Base-by-base conservation (phyloP, 176 grass and related monocot genomes). In the Aegilops longissima region DNA sequence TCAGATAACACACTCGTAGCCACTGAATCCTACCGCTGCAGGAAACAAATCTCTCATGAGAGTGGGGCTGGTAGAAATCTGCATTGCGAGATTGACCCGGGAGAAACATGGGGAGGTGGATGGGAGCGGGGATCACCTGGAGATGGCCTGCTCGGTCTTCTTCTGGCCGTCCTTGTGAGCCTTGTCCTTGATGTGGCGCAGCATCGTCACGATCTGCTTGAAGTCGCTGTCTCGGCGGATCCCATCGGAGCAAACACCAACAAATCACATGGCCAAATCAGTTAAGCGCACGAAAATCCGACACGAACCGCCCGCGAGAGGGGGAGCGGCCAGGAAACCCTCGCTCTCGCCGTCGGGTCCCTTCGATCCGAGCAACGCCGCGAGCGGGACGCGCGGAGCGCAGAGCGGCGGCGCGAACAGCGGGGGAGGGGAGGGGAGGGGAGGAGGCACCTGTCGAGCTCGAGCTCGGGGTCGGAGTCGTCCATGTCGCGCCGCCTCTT, bases 101-200 rank as follows among this genome's bases (percentile, higher is more conserved):
- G 4, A 40, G 9, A 2, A 24, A 38, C 25, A 17, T 11, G n/a
- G 10, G 3, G 29, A 24, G 88, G 31, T 82, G 35, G 63, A 61
- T 69, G 70, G 79, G 18, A 5, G 70, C 3, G 16, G 61, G 14
- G 70, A 83, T 91, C 79, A 97, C 92, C 94, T 94, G 67, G 87
- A 91, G 80, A 97, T 92, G 62, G 90, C 88, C 70, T 94, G 92
- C 84, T 90, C 90, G 12, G 82, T 97, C 83, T 94, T 94, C 90
- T 92, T 97, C 83, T 92, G 87, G 20, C 92, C 94, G 23, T 97
- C 94, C 82, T 91, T 89, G 62, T 94, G 90, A 61, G 88, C 90
- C 77, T 87, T 97, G 44, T 94, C 89, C 90, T 87, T 97, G 90
- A 97, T 90, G 7, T 88, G 84, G 35, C 87, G 88, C 49, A 97